Percentiles rank a stretch among this genome's conserved stretches.
Conservation (phyloP, 1,284 basidiomycete species). For the Tilletia horrida region DNA sequence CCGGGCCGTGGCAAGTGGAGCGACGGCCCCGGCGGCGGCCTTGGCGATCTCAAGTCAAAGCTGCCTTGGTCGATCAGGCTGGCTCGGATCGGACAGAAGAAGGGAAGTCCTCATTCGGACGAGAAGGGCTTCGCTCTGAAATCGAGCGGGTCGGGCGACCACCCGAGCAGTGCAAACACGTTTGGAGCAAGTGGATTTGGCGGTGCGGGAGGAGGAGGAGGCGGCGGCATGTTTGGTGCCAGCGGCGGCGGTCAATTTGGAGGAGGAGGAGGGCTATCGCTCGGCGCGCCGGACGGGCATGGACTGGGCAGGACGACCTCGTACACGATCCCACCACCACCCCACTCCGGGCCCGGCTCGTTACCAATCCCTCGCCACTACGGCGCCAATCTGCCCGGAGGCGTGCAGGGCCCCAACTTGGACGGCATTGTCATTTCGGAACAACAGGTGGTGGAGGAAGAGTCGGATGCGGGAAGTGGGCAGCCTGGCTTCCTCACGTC, state of each 20-base stretch:
- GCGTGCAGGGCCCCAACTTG: slow-evolving; percentile 1
- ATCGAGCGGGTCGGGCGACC: not conserved
- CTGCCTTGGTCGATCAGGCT: slow-evolving; percentile 1
- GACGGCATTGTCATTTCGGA: slow-evolving; percentile 7
- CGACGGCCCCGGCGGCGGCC: not conserved
- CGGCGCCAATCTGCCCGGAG: not conserved
- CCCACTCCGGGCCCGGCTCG: not conserved
- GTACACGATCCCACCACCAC: not conserved
- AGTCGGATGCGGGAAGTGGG: not conserved
- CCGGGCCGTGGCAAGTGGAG: no score
- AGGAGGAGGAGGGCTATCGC: no score
- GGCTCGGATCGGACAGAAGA: slow-evolving; percentile 11
- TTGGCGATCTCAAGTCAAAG: no score
- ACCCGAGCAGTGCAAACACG: no score
- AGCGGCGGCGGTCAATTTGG: no score
- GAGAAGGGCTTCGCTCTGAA: not conserved
- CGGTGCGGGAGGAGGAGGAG: no score
- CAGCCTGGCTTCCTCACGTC: not conserved
- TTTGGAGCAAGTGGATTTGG: no score
- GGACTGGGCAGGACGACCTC: not conserved
- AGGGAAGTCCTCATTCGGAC: not conserved
- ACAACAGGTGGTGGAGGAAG: slow-evolving; percentile 11
- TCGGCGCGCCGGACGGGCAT: not conserved
- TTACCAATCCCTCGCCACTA: not conserved
- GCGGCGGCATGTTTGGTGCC: no score